These are phyloP conservation scores for Exophiala oligosperma DNA, from an alignment of 2,329 filamentous ascomycete genomes.

Conservation along the genomic window DNA sequence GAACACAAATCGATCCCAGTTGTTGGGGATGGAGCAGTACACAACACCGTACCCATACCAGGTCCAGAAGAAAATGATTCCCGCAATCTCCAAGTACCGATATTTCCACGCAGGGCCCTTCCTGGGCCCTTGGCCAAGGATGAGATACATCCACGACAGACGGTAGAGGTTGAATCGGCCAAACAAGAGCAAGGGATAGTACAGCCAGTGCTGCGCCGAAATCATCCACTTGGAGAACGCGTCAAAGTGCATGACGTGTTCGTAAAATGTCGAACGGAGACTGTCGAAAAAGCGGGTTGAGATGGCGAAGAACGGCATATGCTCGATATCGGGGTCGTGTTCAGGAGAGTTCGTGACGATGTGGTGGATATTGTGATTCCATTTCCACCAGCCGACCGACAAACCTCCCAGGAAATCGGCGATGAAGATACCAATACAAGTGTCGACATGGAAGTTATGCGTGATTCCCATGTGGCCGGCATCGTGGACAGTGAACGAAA, in stretches of 20 bases:
- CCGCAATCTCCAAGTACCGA: slow-evolving; percentile 73
- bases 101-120: slow-evolving; percentile 82
- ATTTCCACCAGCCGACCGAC: slow-evolving; percentile 96
- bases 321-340: slow-evolving; percentile 92
- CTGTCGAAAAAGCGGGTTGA: slow-evolving; percentile 76
- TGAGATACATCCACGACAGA: slow-evolving; percentile 75
- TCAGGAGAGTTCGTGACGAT: slow-evolving; percentile 94
- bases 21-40: slow-evolving; percentile 70
- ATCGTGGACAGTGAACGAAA: slow-evolving; percentile 92
- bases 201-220: slow-evolving; percentile 75
- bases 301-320: slow-evolving; percentile 85
- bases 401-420: slow-evolving; percentile 87
- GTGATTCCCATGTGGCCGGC: slow-evolving; percentile 97
- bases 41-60: slow-evolving; percentile 84
- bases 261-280: slow-evolving; percentile 79
- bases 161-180: slow-evolving; percentile 86
- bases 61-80: slow-evolving; percentile 78
- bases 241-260: slow-evolving; percentile 77
- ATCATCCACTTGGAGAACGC: slow-evolving; percentile 68
- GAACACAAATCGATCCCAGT: slow-evolving; percentile 69
- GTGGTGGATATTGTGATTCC: slow-evolving; percentile 93
- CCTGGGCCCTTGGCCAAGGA: slow-evolving; percentile 67
- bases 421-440: slow-evolving; percentile 83
- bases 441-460: slow-evolving; percentile 80
- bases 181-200: slow-evolving; percentile 77